A percentile compares a stretch with the other conserved stretches of the same genome.
phyloP scores from a whole-genome alignment of 257 asterid species.

The Ajuga chamaepitys region DNA sequence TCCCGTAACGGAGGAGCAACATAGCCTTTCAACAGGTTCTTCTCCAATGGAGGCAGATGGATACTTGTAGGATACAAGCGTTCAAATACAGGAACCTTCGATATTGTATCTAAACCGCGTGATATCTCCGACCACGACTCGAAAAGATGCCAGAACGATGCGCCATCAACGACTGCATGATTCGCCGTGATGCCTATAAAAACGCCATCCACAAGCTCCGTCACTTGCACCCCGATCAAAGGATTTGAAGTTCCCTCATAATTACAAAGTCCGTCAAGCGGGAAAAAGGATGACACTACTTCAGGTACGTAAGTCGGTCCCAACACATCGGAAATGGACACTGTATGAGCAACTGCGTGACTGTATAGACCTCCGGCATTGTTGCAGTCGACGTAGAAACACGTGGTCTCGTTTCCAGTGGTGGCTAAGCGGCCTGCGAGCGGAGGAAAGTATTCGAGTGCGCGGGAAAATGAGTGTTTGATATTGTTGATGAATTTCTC shows the following conservation, averaged over 20 bases:
- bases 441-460: too few species aligned
- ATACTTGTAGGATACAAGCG: constrained; percentile 25
- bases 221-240: constrained; percentile 32
- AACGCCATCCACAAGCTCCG: constrained; percentile 35
- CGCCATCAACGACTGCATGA: constrained; percentile 33
- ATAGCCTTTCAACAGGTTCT: too few species aligned
- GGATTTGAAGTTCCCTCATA: constrained; percentile 33
- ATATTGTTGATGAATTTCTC: constrained; percentile 21
- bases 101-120: constrained; percentile 34
- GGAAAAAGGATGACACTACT: constrained; percentile 26
- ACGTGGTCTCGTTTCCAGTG: neutral
- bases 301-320: constrained; percentile 7
- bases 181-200: constrained; percentile 35
- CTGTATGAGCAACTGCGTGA: constrained; percentile 19
- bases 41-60: constrained; percentile 5
- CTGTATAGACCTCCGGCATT: constrained; percentile 28
- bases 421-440: constrained; percentile 25
- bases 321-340: constrained; percentile 16
- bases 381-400: constrained; percentile 23
- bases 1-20: too few species aligned
- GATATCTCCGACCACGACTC: too few species aligned
- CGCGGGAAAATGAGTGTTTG: constrained; percentile 23
- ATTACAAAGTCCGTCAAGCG: constrained; percentile 26
- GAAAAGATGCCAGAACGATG: constrained; percentile 47
- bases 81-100: constrained; percentile 18